Evolutionary conservation across 306 rosid genomes (phyloP), one percentile per base, ranked within the genome.

Genomic region (Delonix regia): DNA sequence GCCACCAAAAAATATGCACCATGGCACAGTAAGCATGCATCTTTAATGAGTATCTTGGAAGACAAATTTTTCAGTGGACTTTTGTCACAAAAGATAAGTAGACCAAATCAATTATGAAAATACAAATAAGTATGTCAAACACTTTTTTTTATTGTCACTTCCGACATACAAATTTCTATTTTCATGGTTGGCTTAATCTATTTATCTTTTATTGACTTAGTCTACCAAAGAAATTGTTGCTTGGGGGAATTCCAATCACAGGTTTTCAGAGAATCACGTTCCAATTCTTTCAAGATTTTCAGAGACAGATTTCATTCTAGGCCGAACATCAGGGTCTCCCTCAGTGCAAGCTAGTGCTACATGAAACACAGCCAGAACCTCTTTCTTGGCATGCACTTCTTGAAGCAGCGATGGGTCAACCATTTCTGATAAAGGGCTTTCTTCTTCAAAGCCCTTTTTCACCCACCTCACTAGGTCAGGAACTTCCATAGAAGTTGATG

Each of bases 381-480:
- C 99, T 76, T 96, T 93, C 83, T 93, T 96, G 72, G 94, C 98
- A 48, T 88, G 98, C 18, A 90, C 94, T 85, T 96, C 99, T 62
- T 93, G 97, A 5, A 96, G 92, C 67, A 96, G 75, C 4, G 86
- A 62, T 1, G 97, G 97, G 57, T 96, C 99, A 3, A 96, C 98
- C 92, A 96, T 88, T 38, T 93, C 97, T 55, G 99, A 93, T 28
- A 96, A 80, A 0, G 99, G 97, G 64, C 85, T 90, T 68, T 93
- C 99, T 72, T 88, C 94, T 85, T 93, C 96, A 44, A 96, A 96
- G 28, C 99, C 98, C 83, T 91, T 91, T 78, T 87, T 89, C 38
- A 96, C 96, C 97, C 94, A 96, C 69, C 98, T 90, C 74, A 91
- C 99, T 28, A 96, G 60, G 68, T 96, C 99, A 1, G 91, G 89